Conservation (phyloP, 495 filamentous ascomycete genomes). For the Aeminium ludgeri region DNA sequence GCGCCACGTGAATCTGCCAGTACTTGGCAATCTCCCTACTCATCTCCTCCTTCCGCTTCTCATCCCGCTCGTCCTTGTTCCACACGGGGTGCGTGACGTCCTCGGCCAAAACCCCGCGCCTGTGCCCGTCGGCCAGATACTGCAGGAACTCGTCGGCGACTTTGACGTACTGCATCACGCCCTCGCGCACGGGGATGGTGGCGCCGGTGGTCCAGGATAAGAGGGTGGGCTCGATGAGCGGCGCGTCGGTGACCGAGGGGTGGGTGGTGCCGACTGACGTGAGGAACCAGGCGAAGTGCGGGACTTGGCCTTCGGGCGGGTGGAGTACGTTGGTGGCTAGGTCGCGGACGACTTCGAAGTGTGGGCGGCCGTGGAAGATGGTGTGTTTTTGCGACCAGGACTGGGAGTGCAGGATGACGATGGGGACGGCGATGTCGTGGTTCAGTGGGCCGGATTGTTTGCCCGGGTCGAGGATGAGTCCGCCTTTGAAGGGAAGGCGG, state of each 20-base stretch:
- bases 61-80: slow-evolving; percentile 6
- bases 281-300: slow-evolving; percentile 33
- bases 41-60: slow-evolving; percentile 8
- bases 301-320: neutral
- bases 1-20: slow-evolving; percentile 16
- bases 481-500: slow-evolving; percentile 27
- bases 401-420: slow-evolving; percentile 33
- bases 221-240: slow-evolving; percentile 33
- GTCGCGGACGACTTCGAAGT: slow-evolving; percentile 34
- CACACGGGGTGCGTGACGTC: slow-evolving; percentile 14
- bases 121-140: slow-evolving; percentile 6
- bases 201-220: slow-evolving; percentile 34
- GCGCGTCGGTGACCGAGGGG: slow-evolving; percentile 37
- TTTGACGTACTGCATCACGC: slow-evolving; percentile 14
- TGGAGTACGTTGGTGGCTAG: slow-evolving; percentile 20
- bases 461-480: slow-evolving; percentile 34
- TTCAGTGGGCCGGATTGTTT: slow-evolving; percentile 37
- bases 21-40: slow-evolving; percentile 10
- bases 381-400: slow-evolving; percentile 32
- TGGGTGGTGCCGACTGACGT: slow-evolving; percentile 34
- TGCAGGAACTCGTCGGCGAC: slow-evolving; percentile 14
- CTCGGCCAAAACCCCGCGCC: slow-evolving; percentile 12
- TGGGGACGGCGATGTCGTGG: slow-evolving; percentile 31
- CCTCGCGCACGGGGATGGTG: slow-evolving; percentile 16
- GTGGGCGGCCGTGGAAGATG: slow-evolving; percentile 33